A percentile compares a stretch with the other conserved stretches of the same genome.
Evolutionary conservation across 192 early-diverging fungal genomes (phyloP).

Genomic region (Rhizoclosmatium sp.): DNA sequence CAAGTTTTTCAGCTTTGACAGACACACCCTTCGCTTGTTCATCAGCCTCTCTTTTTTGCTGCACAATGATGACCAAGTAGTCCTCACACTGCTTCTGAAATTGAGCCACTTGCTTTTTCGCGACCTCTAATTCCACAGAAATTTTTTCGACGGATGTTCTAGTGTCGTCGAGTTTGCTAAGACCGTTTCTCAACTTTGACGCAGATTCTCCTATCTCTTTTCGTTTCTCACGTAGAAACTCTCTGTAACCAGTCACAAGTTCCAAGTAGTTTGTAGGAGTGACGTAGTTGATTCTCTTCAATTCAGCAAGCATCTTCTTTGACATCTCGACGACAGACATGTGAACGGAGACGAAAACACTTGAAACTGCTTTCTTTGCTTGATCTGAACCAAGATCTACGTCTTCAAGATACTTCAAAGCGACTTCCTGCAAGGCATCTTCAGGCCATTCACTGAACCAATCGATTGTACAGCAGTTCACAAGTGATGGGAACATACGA

Average conservation of each 20-base stretch:
- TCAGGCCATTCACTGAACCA: slow-evolving; percentile 72
- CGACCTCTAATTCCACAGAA: slow-evolving; percentile 65
- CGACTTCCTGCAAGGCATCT: slow-evolving; percentile 63
- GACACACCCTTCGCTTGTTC: slow-evolving; percentile 67
- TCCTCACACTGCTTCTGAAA: slow-evolving; percentile 73
- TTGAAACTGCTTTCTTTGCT: slow-evolving; percentile 56
- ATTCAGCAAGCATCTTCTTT: slow-evolving; percentile 55
- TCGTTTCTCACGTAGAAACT: slow-evolving; percentile 61
- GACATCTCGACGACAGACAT: slow-evolving; percentile 64
- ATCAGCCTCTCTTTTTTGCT: slow-evolving; percentile 71
- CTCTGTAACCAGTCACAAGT: slow-evolving; percentile 62
- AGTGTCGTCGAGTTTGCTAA: slow-evolving; percentile 69
- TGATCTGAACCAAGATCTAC: slow-evolving; percentile 58
- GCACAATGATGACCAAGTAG: slow-evolving; percentile 70
- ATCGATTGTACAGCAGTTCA: slow-evolving; percentile 68
- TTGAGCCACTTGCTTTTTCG: slow-evolving; percentile 68
- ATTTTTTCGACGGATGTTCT: slow-evolving; percentile 64
- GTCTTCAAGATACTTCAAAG: slow-evolving; percentile 59
- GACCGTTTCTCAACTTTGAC: slow-evolving; percentile 62
- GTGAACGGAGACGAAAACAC: slow-evolving; percentile 64
- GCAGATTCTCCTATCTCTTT: slow-evolving; percentile 63
- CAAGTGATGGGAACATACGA: slow-evolving; percentile 64
- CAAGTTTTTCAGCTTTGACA: slow-evolving; percentile 66
- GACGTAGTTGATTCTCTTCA: slow-evolving; percentile 67
- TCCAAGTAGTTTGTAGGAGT: slow-evolving; percentile 70